Conservation (phyloP, 257 asterid species). For the Ilex asprella region DNA sequence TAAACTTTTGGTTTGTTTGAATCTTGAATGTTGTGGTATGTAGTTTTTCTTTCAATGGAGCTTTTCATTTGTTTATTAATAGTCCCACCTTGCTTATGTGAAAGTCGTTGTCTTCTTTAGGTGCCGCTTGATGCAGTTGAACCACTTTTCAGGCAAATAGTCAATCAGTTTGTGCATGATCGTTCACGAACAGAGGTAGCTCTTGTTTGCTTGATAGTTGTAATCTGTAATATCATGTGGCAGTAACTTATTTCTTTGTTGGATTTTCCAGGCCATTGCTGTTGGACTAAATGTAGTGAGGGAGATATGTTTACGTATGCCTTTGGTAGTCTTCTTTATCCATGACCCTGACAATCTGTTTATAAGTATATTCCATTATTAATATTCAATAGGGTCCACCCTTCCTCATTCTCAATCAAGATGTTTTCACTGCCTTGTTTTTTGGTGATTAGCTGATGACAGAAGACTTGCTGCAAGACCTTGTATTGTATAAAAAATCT, state of each 20-base stretch:
- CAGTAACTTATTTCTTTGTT: background rate
- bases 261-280: slow-evolving; percentile 61
- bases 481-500: slow-evolving; percentile 72
- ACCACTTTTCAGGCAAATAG: slow-evolving; percentile 88
- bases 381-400: too few relatives aligned
- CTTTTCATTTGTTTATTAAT: slow-evolving; percentile 8
- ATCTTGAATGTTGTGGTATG: background rate
- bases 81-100: slow-evolving; percentile 6
- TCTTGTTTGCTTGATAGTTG: background rate
- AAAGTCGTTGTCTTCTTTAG: slow-evolving; percentile 29
- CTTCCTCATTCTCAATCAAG: slow-evolving; percentile 8
- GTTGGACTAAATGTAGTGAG: slow-evolving; percentile 84
- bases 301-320: slow-evolving; percentile 92
- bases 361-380: background rate
- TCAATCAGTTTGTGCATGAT: slow-evolving; percentile 92
- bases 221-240: background rate
- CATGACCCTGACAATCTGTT: slow-evolving; percentile 6
- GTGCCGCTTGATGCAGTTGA: slow-evolving; percentile 98
- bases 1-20: slow-evolving; percentile 6
- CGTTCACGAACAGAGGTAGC: slow-evolving; percentile 86
- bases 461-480: slow-evolving; percentile 98
- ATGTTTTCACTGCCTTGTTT: slow-evolving; percentile 10
- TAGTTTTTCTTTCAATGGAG: background rate
- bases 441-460: slow-evolving; percentile 67
- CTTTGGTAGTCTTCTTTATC: slow-evolving; percentile 58